Evolutionary conservation across 495 filamentous ascomycete species (phyloP), one percentile per base, ranked within the genome.

Genomic region (Pyronema domesticum): DNA sequence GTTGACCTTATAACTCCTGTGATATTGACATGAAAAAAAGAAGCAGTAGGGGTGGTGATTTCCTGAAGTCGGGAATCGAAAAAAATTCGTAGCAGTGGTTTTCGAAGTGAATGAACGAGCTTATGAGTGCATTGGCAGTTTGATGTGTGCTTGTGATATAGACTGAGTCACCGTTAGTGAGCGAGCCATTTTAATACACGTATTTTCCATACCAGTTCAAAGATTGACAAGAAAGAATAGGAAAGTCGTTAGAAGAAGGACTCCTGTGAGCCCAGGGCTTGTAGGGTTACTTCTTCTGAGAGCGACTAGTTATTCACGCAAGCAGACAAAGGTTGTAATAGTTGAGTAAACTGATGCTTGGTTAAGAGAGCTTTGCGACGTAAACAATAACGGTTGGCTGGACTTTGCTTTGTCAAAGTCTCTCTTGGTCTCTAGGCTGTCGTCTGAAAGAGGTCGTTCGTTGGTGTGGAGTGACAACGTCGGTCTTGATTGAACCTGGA

Each of bases 1-100:
- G 52, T 45, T 45, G 52, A 54, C 52, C 52, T 51, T 54, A 54
- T 46, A 54, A 54, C 52, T 54, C 52, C 52, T 46, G 42, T 54
- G 52, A 54, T 54, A 54, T 36, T 46, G 52, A 54, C 52, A 54
- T 54, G 52, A 54, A 54, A 54, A 53, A 33, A 14, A 46, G 5
- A 54, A 46, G 52, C 10, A 17, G 37, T 53, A 30, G 23, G 1
- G 5, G 23, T 30, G 23, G 23, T 54, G 52, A 46, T 45, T 45
- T 34, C 42, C n/a, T 36, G 15, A 40, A 14, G 42, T n/a, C 39
- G 52, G 52, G 37, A 54, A 54, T 54, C 52, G 52, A 46, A 54
- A 46, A 54, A 53, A 54, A 54, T 40, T 54, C 52, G 52, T 54
- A 30, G 42, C n/a, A 14, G 50, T n/a, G 30, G 52, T 46, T 46